These are phyloP conservation scores for Hansenula lynferdii DNA, from an alignment of 1,139 yeast genomes.

Conservation along the genomic window DNA sequence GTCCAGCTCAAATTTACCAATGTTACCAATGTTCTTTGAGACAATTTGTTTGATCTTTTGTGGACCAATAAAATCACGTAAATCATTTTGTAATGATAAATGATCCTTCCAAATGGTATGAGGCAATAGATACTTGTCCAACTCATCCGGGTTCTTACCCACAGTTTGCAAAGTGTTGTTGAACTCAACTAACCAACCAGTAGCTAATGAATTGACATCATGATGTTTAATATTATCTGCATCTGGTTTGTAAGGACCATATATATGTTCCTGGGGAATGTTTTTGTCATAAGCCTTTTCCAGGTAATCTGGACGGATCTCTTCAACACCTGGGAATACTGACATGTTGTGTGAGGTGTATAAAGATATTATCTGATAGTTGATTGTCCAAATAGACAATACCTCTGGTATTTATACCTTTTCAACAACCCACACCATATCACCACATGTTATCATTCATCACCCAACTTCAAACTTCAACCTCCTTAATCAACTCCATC, in stretches of 20 bases:
- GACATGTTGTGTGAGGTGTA: no score
- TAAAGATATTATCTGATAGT: not conserved
- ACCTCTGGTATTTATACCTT: no score
- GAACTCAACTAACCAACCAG: constrained; percentile 28
- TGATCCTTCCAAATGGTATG: constrained; percentile 36
- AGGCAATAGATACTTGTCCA: constrained; percentile 22
- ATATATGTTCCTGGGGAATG: constrained; percentile 27
- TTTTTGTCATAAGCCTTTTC: constrained; percentile 25
- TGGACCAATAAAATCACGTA: constrained; percentile 29
- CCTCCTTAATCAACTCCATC: no score
- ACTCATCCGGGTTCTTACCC: constrained; percentile 9
- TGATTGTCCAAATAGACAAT: not conserved
- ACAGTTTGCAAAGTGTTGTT: constrained; percentile 19
- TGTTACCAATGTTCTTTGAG: constrained; percentile 16
- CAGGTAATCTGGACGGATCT: constrained; percentile 26
- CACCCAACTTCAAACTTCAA: no score
- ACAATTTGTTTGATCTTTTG: constrained; percentile 22
- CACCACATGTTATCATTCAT: no score
- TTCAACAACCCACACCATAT: not conserved
- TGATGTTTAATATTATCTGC: constrained; percentile 24
- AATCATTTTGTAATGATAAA: constrained; percentile 28
- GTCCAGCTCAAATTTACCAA: constrained; percentile 26
- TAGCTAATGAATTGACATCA: constrained; percentile 22
- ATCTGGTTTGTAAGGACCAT: constrained; percentile 24
- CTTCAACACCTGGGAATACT: constrained; percentile 19